phyloP scores from a whole-genome alignment of 441 rosid genomes.

The Syzygium syzygioides region DNA sequence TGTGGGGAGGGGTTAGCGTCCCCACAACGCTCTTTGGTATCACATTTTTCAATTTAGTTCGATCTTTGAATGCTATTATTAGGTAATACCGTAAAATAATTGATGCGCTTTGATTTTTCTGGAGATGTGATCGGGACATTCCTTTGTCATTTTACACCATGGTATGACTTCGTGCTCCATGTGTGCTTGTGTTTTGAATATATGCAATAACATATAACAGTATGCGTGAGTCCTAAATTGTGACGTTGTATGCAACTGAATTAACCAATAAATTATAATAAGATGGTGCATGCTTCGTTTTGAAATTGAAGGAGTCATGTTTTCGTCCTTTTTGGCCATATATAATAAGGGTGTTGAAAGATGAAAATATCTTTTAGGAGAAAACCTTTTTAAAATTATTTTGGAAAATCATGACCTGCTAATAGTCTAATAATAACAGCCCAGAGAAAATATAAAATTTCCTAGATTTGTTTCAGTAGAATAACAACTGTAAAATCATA shows the following conservation, averaged over 20 bases:
- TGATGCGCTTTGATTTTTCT: not conserved
- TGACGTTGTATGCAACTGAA: not conserved
- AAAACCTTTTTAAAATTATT: not conserved
- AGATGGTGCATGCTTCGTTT: not conserved
- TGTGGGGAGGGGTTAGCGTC: not conserved
- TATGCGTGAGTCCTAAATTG: not conserved
- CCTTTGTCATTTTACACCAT: not conserved
- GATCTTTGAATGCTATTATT: not conserved
- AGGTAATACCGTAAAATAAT: not conserved
- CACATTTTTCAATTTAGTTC: not conserved
- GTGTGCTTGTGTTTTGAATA: not conserved
- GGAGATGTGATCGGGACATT: not conserved
- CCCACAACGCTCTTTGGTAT: not conserved
- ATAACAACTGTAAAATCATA: not conserved
- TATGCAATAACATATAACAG: not conserved
- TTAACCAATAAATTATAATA: not conserved
- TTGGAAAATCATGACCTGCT: not conserved
- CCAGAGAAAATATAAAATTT: not conserved
- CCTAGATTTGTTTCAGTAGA: not conserved
- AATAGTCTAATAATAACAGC: not conserved
- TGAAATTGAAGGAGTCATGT: not conserved
- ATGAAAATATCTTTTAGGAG: not conserved
- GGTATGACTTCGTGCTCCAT: not conserved
- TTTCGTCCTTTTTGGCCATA: not conserved
- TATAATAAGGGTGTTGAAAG: not conserved